Percentiles rank a stretch among this genome's conserved stretches.
phyloP scores from a whole-genome alignment of 495 filamentous ascomycete species.

The Letharia columbiana region DNA sequence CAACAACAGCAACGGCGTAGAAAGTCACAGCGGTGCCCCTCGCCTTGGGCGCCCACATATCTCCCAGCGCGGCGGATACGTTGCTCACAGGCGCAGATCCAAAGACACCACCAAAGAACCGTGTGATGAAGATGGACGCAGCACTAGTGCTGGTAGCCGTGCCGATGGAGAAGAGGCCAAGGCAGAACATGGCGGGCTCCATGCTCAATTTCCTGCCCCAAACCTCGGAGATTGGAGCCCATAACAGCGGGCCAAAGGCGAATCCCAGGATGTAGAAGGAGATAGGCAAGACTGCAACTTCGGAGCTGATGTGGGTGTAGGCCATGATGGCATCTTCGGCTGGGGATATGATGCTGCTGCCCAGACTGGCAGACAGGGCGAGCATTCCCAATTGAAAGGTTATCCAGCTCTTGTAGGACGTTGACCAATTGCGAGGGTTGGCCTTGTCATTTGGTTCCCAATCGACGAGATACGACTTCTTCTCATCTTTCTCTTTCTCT shows the following conservation, averaged over 20 bases:
- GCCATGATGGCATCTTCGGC: neutral
- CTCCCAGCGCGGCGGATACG: conserved; percentile 50
- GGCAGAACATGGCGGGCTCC: neutral
- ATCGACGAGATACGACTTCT: neutral
- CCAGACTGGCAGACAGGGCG: neutral
- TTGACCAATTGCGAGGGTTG: neutral
- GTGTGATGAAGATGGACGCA: conserved; percentile 48
- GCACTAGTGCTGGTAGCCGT: neutral
- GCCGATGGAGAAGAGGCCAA: conserved; percentile 6
- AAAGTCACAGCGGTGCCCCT: neutral
- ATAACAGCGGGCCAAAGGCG: conserved; percentile 5
- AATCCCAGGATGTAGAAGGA: neutral
- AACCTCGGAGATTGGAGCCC: conserved; percentile 3
- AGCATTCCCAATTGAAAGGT: conserved; percentile 1
- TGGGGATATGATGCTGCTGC: neutral
- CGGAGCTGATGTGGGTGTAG: conserved; percentile 1
- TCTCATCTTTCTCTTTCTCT: conserved; percentile 1
- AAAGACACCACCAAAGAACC: conserved; percentile 55
- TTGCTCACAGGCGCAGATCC: conserved; percentile 56
- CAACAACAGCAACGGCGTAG: neutral
- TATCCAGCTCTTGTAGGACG: conserved; percentile 1
- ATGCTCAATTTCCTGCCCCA: conserved; percentile 5
- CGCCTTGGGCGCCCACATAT: conserved; percentile 33
- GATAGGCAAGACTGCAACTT: neutral
- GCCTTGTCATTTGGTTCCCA: neutral